A percentile compares a stretch with the other conserved stretches of the same genome.
Conservation (phyloP, 2,329 filamentous ascomycete species). For the Ceratocystis variospora region DNA sequence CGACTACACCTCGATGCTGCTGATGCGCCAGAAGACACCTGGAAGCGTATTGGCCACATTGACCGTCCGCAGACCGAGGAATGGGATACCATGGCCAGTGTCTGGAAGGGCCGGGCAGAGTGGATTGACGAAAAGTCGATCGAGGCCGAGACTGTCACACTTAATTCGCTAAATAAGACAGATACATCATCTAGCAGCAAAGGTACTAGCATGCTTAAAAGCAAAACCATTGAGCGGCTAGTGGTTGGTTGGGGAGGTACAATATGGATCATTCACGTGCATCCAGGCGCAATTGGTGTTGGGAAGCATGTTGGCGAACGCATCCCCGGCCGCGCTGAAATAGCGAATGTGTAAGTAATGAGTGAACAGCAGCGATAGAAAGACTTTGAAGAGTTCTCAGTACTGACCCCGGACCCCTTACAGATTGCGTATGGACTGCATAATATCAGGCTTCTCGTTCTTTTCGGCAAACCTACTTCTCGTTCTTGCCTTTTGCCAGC, state of each 20-base stretch:
- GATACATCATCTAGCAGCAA: background rate
- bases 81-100: constrained; percentile 92
- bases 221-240: constrained; percentile 55
- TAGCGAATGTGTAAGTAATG: constrained; percentile 69
- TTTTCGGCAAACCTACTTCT: constrained; percentile 87
- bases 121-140: constrained; percentile 81
- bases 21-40: constrained; percentile 54
- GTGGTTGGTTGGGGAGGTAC: constrained; percentile 92
- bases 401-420: constrained; percentile 22
- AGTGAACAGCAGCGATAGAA: background rate
- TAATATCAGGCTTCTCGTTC: constrained; percentile 90
- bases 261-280: constrained; percentile 89
- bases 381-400: background rate
- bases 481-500: constrained; percentile 77
- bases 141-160: constrained; percentile 52
- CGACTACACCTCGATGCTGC: constrained; percentile 64
- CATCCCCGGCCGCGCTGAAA: constrained; percentile 68
- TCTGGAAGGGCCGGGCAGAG: constrained; percentile 84
- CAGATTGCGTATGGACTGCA: constrained; percentile 88
- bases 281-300: constrained; percentile 54
- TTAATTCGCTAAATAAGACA: background rate
- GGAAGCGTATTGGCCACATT: constrained; percentile 88
- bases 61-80: constrained; percentile 72
- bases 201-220: constrained; percentile 22
- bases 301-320: constrained; percentile 56